Base-by-base conservation (phyloP, 805 yeast species). In the Cyberlindnera mississippiensis region DNA sequence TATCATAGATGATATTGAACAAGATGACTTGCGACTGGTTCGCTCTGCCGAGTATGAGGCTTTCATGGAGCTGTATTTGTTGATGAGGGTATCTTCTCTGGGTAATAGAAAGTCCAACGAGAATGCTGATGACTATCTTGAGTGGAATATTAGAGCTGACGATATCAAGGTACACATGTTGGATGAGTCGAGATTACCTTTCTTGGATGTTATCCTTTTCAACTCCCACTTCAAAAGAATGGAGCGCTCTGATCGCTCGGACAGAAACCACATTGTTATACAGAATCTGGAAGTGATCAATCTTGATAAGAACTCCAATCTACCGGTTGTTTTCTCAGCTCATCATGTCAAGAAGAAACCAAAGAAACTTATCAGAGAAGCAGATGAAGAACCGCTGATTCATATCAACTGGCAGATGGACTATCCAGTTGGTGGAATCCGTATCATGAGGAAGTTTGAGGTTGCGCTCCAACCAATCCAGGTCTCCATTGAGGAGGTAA, bases 391-490 rank as follows among this genome's bases (percentile, higher is more conserved):
- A 12, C 66, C 64, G 28, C 60, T 76, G 46, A 59, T 82, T 7
- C 61, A 63, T 6, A 61, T 80, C 2, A 57, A 64, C 10, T 90
- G 98, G 98, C 74, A 78, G n/a, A 76, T 85, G 80, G 75, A 83
- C 39, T 78, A 76, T 41, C 88, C 95, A 0, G 83, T 91, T 42
- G 98, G 96, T 26, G 98, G 98, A 10, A 88, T 90, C 38, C 75
- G 85, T n/a, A 80, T 90, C 18, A 69, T 90, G 64, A 80, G 78
- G 45, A 66, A 73, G 38, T 80, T 87, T 18, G 76, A 76, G 28
- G 68, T 86, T 15, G 61, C 64, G 2, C 60, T 87, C 14, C 72
- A 75, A 39, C 96, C 96, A 1, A 53, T 90, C 46, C 78, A 76
- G 45, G 52, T 91, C 3, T 84, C 82, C 49, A 59, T 91, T 29